phyloP scores from a whole-genome alignment of 345 rosid species.

The Citrus reticulata region DNA sequence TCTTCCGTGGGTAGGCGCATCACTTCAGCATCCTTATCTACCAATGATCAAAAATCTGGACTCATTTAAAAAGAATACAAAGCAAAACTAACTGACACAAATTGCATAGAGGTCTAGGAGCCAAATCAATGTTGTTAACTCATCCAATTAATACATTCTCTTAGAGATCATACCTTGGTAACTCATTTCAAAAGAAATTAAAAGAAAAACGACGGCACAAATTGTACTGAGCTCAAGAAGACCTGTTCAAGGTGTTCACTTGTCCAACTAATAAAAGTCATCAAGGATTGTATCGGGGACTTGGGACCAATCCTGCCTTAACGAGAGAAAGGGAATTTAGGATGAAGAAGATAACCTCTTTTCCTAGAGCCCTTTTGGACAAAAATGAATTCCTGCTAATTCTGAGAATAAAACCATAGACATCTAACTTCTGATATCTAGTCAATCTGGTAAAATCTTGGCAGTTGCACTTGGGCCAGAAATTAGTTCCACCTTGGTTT shows the following conservation, averaged over 20 bases:
- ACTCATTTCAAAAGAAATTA: neutral
- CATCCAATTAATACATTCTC: neutral
- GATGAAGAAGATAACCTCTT: neutral
- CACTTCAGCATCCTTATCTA: no score
- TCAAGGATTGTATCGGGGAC: neutral
- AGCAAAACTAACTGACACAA: neutral
- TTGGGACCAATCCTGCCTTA: neutral
- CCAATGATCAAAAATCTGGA: neutral
- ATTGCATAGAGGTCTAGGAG: neutral
- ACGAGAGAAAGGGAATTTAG: neutral
- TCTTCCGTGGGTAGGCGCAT: no score
- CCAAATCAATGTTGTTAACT: neutral
- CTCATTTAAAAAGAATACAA: neutral
- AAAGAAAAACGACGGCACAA: neutral
- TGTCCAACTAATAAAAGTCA: neutral
- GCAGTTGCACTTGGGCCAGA: neutral
- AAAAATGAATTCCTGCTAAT: neutral
- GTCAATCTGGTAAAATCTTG: neutral
- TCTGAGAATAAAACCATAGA: neutral
- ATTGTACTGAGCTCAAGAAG: neutral
- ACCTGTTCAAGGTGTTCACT: neutral
- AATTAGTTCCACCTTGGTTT: no score
- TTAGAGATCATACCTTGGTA: neutral
- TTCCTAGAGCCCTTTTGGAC: neutral
- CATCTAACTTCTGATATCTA: neutral